A percentile compares a stretch with the other conserved stretches of the same genome.
phyloP scores from a whole-genome alignment of 2,329 filamentous ascomycete species.

The Diaporthe helianthi region DNA sequence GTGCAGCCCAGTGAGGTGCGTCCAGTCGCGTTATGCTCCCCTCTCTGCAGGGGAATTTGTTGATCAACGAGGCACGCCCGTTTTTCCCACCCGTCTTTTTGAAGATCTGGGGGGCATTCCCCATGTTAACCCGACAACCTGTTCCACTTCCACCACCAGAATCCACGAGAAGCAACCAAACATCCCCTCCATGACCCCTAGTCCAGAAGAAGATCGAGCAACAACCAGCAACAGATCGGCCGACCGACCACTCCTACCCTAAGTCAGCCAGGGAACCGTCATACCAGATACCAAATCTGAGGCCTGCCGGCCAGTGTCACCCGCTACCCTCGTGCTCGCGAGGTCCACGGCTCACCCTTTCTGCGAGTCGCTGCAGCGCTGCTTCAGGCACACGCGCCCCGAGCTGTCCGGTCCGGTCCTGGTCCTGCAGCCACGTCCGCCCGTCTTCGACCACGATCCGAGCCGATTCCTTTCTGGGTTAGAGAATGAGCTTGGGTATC shows the following conservation, averaged over 20 bases:
- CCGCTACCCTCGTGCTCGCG: slow-evolving; percentile 3
- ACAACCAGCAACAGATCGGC: not conserved
- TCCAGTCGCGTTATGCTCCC: slow-evolving; percentile 26
- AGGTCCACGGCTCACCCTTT: not conserved
- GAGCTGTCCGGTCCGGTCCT: not conserved
- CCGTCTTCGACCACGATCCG: slow-evolving; percentile 11
- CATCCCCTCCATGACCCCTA: slow-evolving; percentile 10
- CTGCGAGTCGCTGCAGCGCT: not conserved
- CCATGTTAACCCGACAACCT: slow-evolving; percentile 31
- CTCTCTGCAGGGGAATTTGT: slow-evolving; percentile 19
- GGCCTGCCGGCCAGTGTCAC: not conserved
- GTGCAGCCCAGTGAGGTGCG: slow-evolving; percentile 24
- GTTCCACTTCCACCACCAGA: slow-evolving; percentile 19
- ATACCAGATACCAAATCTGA: not conserved
- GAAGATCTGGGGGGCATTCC: slow-evolving; percentile 23
- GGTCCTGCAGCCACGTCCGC: not conserved
- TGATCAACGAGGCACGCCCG: slow-evolving; percentile 26
- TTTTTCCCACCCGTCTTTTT: slow-evolving; percentile 14
- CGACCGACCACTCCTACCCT: not conserved
- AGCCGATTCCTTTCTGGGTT: slow-evolving; percentile 23
- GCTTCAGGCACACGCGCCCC: not conserved
- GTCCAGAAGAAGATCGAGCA: not conserved
- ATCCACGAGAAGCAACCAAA: not conserved
- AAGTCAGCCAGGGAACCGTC: not conserved
- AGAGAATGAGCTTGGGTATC: slow-evolving; percentile 34